phyloP scores from a whole-genome alignment of 1,139 yeast species.

The Meyerozyma sp. region DNA sequence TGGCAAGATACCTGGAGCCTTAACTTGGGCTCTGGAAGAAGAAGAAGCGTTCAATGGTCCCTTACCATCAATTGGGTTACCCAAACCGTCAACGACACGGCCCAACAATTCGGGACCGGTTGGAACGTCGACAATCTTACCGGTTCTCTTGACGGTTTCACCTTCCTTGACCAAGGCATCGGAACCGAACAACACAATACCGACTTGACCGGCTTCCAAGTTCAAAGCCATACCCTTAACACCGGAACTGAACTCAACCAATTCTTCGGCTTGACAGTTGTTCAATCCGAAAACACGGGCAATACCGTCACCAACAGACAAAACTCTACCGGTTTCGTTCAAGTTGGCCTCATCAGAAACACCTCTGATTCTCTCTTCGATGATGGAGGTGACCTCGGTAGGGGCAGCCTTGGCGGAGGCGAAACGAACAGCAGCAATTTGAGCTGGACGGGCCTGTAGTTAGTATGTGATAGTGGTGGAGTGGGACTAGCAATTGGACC shows the following conservation, averaged over 20 bases:
- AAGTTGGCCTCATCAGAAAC: slow-evolving; percentile 96
- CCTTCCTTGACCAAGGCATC: slow-evolving; percentile 99
- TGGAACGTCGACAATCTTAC: slow-evolving; percentile 98
- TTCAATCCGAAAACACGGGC: slow-evolving; percentile 99
- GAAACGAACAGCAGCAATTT: slow-evolving; percentile 63
- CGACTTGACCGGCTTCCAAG: slow-evolving; percentile 99
- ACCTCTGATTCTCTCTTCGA: slow-evolving; percentile 99
- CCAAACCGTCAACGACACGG: slow-evolving; percentile 99
- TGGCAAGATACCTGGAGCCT: slow-evolving; percentile 99
- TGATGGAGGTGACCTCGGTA: slow-evolving; percentile 97
- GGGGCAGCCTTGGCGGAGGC: slow-evolving; percentile 99
- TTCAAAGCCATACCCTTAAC: slow-evolving; percentile 99
- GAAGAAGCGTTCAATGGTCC: slow-evolving; percentile 91
- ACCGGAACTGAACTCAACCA: slow-evolving; percentile 99
- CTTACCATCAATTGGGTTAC: slow-evolving; percentile 99
- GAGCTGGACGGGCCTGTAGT: slow-evolving; percentile 68
- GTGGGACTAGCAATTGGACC: neutral
- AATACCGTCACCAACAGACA: slow-evolving; percentile 99
- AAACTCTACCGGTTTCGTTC: slow-evolving; percentile 99
- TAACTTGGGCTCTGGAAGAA: slow-evolving; percentile 93
- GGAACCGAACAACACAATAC: slow-evolving; percentile 99
- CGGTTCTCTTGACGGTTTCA: slow-evolving; percentile 99
- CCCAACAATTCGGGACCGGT: slow-evolving; percentile 98
- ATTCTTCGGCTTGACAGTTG: slow-evolving; percentile 99
- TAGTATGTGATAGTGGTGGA: slow-evolving; percentile 12